These are phyloP conservation scores for Penicillium canariense DNA, from an alignment of 495 filamentous ascomycete species.

Conservation along the genomic window DNA sequence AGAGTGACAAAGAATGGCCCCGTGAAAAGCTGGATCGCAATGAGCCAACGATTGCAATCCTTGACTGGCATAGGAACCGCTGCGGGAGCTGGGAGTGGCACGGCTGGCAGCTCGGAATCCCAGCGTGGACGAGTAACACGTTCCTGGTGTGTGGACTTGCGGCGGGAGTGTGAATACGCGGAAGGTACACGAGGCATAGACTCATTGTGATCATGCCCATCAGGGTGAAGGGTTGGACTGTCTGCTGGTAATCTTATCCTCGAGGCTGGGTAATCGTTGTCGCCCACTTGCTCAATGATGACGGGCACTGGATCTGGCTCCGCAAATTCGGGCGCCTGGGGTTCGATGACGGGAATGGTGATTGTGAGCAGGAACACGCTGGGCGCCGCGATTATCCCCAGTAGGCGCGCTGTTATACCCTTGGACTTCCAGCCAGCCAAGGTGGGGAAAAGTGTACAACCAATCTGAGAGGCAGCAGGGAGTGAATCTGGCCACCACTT, in stretches of 20 bases:
- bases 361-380: conserved; percentile 88
- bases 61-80: conserved; percentile 28
- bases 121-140: conserved; percentile 27
- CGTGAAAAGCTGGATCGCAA: conserved; percentile 79
- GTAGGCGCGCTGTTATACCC: conserved; percentile 66
- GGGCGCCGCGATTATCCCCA: conserved; percentile 78
- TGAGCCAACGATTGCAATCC: conserved; percentile 89
- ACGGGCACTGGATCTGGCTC: conserved; percentile 36
- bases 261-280: conserved; percentile 24
- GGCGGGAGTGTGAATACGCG: conserved; percentile 16
- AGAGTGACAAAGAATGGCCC: conserved; percentile 81
- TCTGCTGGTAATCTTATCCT: conserved; percentile 43
- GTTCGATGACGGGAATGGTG: conserved; percentile 88
- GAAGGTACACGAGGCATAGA: conserved; percentile 8
- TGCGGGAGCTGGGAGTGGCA: conserved; percentile 16
- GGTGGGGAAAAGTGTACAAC: conserved; percentile 83
- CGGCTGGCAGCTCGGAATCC: conserved; percentile 43
- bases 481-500: conserved; percentile 75
- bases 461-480: conserved; percentile 65
- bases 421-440: conserved; percentile 77
- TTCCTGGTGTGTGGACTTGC: conserved; percentile 18
- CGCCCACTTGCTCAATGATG: conserved; percentile 32
- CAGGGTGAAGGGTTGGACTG: conserved; percentile 35
- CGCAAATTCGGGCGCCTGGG: conserved; percentile 49
- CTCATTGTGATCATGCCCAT: conserved; percentile 11